Evolutionary conservation across 2,329 filamentous ascomycete species (phyloP), one percentile per base, ranked within the genome.

Genomic region (Karstenula rhodostoma): DNA sequence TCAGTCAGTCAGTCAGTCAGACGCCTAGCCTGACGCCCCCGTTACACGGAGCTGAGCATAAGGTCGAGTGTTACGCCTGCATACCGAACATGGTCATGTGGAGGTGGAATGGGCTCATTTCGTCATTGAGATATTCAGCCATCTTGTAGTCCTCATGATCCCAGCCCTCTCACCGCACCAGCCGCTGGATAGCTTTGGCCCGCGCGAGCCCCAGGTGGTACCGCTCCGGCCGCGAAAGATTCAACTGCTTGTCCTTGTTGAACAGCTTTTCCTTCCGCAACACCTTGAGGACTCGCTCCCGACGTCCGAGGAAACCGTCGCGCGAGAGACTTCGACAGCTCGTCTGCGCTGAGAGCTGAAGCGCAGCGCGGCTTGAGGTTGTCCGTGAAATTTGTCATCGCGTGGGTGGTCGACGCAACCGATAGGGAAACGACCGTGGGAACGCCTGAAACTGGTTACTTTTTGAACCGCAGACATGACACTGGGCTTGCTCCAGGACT

Each of bases 41-140:
- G 66, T 68, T 23, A 52, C 63, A 68, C 64, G 58, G 59, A 32
- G 32, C 23, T 19, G 48, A 51, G 15, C 37, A 9, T 25, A 25
- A 44, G 15, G 32, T 37, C 33, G 19, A 52, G 23, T 54, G 23
- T 54, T 58, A 48, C 32, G 29, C 53, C 56, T 60, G 40, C 40
- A 35, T 80, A 67, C 79, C 73, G 63, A 85, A 85, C 83, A 85
- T 85, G 57, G 75, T 75, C 66, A 79, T 77, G 57, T 85, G 83
- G 44, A 86, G 75, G 69, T 82, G 80, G 66, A 83, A 86, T 4
- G 83, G 83, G 40, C 78, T 81, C 63, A 85, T 83, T 69, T 86
- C 83, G 60, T 86, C 83, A 44, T 80, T 80, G 10, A 86, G 76
- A 66, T 85, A 85, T 63, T 81, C 80, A 0, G 81, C 80, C 80